Evolutionary conservation across 352 stramenopile species (phyloP).

Genomic region (Saprolegnia diclina): DNA sequence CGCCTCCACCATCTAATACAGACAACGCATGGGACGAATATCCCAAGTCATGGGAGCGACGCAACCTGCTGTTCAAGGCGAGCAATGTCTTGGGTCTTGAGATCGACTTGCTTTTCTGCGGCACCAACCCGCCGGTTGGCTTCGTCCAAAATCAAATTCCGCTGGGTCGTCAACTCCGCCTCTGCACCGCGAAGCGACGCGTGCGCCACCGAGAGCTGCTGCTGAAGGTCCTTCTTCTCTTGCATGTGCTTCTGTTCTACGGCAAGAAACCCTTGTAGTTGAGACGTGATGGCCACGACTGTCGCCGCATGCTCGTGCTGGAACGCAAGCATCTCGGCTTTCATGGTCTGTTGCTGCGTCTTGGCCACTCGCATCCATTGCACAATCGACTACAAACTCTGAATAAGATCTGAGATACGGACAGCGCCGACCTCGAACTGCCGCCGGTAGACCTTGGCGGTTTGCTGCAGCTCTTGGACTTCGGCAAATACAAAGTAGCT

Average conservation of each 20-base stretch:
- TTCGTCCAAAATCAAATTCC: background rate
- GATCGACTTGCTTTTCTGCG: background rate
- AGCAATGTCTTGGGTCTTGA: background rate
- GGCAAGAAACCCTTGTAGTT: slow-evolving; percentile 23
- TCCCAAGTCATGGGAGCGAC: too few species aligned
- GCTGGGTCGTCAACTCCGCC: slow-evolving; percentile 25
- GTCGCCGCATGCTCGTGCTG: slow-evolving; percentile 32
- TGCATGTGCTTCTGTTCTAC: background rate
- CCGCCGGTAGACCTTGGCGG: slow-evolving; percentile 63
- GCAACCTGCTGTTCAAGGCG: background rate
- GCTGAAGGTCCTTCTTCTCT: slow-evolving; percentile 29
- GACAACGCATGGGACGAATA: too few species aligned
- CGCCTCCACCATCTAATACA: slow-evolving; percentile 1
- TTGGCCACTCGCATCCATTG: slow-evolving; percentile 63
- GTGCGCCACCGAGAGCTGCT: slow-evolving; percentile 16
- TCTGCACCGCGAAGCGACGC: slow-evolving; percentile 29
- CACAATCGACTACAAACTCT: slow-evolving; percentile 44
- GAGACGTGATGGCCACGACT: slow-evolving; percentile 26
- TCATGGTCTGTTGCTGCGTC: slow-evolving; percentile 36
- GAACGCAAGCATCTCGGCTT: slow-evolving; percentile 36
- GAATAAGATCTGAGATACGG: background rate
- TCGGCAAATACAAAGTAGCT: slow-evolving; percentile 85
- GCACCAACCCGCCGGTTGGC: background rate
- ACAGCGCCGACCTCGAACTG: slow-evolving; percentile 45
- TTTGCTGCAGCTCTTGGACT: slow-evolving; percentile 66